A percentile compares a stretch with the other conserved stretches of the same genome.
Evolutionary conservation across 192 early-diverging fungal genomes (phyloP).

Genomic region (Mycoemilia scoparia): DNA sequence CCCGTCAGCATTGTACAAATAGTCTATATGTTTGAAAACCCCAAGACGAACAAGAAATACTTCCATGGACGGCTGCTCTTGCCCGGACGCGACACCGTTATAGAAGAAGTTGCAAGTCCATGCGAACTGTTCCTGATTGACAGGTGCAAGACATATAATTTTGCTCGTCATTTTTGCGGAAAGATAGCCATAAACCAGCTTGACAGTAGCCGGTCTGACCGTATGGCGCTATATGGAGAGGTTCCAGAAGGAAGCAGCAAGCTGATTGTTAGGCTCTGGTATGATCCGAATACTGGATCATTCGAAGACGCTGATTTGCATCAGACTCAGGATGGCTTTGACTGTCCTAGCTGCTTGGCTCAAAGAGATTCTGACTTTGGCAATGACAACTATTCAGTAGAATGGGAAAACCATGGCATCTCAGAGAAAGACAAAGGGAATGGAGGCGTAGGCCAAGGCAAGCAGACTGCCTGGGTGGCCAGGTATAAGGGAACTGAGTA

Average conservation of each 20-base stretch:
- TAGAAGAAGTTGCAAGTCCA: slow-evolving; percentile 31
- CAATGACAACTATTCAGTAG: too few species aligned
- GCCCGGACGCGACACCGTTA: slow-evolving; percentile 33
- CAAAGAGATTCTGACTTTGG: too few species aligned
- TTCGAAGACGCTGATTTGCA: slow-evolving; percentile 34
- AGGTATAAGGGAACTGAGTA: slow-evolving; percentile 21
- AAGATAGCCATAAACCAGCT: slow-evolving; percentile 16
- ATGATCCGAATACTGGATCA: slow-evolving; percentile 26
- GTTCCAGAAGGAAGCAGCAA: slow-evolving; percentile 15
- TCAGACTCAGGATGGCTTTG: slow-evolving; percentile 1
- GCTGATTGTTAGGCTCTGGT: slow-evolving; percentile 36
- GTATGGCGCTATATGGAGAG: too few species aligned
- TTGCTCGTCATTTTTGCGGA: slow-evolving; percentile 23
- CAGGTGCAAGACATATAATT: slow-evolving; percentile 22
- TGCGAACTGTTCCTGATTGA: slow-evolving; percentile 40
- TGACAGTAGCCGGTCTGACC: too few species aligned
- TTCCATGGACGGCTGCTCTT: slow-evolving; percentile 34
- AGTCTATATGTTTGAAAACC: slow-evolving; percentile 22
- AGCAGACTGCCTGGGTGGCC: slow-evolving; percentile 5
- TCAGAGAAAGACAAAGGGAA: slow-evolving; percentile 6
- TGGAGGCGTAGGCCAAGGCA: slow-evolving; percentile 5
- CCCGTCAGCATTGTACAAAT: slow-evolving; percentile 23
- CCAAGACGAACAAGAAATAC: not conserved
- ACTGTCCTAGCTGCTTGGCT: slow-evolving; percentile 14
- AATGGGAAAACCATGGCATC: too few species aligned